Conservation (phyloP, 129 eudicot genomes). For the Pulicaria dysenterica region DNA sequence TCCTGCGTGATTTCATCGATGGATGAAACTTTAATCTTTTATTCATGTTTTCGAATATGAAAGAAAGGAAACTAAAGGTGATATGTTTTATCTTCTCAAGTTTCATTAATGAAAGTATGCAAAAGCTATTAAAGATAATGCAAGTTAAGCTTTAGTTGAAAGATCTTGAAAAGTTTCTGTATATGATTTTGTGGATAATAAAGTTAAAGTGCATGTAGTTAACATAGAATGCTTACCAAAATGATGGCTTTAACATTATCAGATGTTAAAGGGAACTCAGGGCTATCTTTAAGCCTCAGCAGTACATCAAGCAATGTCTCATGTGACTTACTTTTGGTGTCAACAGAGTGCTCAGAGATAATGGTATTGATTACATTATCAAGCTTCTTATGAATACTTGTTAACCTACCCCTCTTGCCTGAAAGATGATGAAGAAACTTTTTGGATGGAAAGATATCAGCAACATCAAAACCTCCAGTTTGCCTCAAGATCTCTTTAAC, state of each 20-base stretch:
- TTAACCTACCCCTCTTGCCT: slow-evolving; percentile 29
- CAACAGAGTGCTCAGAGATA: slow-evolving; percentile 23
- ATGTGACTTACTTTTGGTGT: background rate
- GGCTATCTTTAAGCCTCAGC: slow-evolving; percentile 30
- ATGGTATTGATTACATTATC: slow-evolving; percentile 36
- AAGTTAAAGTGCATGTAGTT: background rate
- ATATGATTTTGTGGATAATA: no score
- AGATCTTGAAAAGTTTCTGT: no score
- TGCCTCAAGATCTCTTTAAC: slow-evolving; percentile 28
- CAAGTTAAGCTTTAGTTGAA: no score
- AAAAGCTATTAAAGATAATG: no score
- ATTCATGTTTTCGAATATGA: no score
- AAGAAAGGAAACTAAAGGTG: no score
- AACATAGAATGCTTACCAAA: slow-evolving; percentile 26
- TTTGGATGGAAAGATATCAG: slow-evolving; percentile 40
- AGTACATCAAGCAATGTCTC: slow-evolving; percentile 41
- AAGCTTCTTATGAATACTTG: slow-evolving; percentile 25
- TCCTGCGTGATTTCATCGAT: slow-evolving; percentile 21
- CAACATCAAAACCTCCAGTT: slow-evolving; percentile 37
- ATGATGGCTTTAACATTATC: slow-evolving; percentile 45
- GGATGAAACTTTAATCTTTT: no score
- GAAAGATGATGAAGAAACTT: slow-evolving; percentile 31
- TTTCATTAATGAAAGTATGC: no score
- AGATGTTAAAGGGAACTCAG: slow-evolving; percentile 31
- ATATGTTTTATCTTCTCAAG: no score